Base-by-base conservation (phyloP, 140 eudicot species). In the Bidens hawaiensis region DNA sequence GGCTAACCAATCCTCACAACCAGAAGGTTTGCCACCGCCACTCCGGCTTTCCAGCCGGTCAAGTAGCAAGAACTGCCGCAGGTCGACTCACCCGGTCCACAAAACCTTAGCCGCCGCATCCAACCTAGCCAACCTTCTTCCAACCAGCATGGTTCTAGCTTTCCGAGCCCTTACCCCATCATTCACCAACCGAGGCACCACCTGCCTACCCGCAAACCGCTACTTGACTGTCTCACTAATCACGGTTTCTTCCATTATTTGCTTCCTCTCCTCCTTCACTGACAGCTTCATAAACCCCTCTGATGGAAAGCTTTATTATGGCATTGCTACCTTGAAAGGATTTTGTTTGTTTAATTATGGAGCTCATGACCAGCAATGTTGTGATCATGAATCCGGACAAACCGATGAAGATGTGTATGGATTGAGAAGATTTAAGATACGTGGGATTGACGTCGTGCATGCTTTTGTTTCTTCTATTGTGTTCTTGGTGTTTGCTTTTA, bases 321-420 rank as follows among this genome's bases (percentile, higher is more conserved):
- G 93, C 19, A 75, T 81, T 15, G 87, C 87, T 28, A 78, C 87
- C 6, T 68, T 65, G 14, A 78, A 65, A 30, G 93, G 93, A 11
- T 62, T 84, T 2, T 76, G 60, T 70, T 4, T 84, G 24, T 77
- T 84, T 68, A 80, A 80, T 77, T 30, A 21, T 14, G 75, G 74
- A 43, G 31, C 59, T 68, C 33, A 10, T 33, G 31, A 11, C 13
- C 48, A 43, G 1, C 9, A 15, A 18, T 57, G 14, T 11, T 30
- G 27, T 43, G 70, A 41, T 24, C 82, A 68, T 5, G 69, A 50
- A 36, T 8, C 9, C 71, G 5, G 8, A 8, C 50, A 17, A 30
- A 13, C 1, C 1, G 57, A 21, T 45, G 62, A 23, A 11, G 54
- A 65, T 13, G 34, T 22, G 2, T 60, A 63, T 2, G 58, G 62